Percentiles rank a stretch among this genome's conserved stretches.
Conservation (phyloP, 148 eudicot species). For the Limonium bicolor region DNA sequence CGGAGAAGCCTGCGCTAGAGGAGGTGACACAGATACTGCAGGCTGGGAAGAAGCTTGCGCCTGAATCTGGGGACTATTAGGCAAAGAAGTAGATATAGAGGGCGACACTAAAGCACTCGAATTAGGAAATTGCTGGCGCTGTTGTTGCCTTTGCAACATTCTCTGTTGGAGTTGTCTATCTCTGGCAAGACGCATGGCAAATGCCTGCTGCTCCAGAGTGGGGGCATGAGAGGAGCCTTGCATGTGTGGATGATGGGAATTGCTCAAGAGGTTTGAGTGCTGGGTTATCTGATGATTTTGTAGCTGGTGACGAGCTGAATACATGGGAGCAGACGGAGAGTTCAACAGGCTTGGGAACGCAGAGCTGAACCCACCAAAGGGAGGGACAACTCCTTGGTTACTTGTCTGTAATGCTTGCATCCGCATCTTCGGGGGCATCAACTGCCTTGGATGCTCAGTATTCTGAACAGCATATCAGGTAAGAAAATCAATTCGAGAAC, state of each 20-base stretch:
- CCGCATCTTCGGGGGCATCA: constrained; percentile 40
- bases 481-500: constrained; percentile 7
- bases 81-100: constrained; percentile 42
- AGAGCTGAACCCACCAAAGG: constrained; percentile 31
- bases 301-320: constrained; percentile 41
- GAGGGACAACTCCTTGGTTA: constrained; percentile 33
- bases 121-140: constrained; percentile 33
- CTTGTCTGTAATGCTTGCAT: constrained; percentile 37
- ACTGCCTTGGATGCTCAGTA: constrained; percentile 59
- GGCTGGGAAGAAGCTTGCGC: constrained; percentile 41
- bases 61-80: constrained; percentile 34
- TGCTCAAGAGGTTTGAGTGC: constrained; percentile 38
- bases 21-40: constrained; percentile 22
- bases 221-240: constrained; percentile 35
- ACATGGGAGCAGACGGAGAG: constrained; percentile 30
- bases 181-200: constrained; percentile 49
- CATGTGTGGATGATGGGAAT: constrained; percentile 44
- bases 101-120: constrained; percentile 40
- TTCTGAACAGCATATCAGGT: constrained; percentile 39
- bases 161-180: constrained; percentile 52
- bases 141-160: constrained; percentile 22
- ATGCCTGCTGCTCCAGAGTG: constrained; percentile 53
- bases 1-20: constrained; percentile 34
- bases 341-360: constrained; percentile 38
- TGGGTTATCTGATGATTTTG: constrained; percentile 39